Base-by-base conservation (phyloP, 2,329 filamentous ascomycete genomes). In the Fusarium sp. region DNA sequence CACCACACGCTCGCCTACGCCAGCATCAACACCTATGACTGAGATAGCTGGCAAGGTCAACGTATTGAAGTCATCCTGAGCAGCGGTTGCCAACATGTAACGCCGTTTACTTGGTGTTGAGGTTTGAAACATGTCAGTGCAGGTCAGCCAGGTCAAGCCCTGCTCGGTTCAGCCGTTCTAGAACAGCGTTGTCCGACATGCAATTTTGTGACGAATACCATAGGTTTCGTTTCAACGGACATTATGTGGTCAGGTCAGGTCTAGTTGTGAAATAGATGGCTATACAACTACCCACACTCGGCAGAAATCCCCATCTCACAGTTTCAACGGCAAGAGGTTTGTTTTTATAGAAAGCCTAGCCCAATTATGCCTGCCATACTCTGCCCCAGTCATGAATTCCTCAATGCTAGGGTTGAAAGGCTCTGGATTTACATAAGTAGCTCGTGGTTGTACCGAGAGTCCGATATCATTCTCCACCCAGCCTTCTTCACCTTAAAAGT, bases 161-260 rank as follows among this genome's bases (percentile, higher is more conserved):
- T 39, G 53, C 28, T 46, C 47, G 36, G 34, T 44, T 52, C 34
- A 36, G 14, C 52, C 45, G 34, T 43, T 58, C 52, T 57, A 64
- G 58, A 55, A 57, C 50, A 57, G 47, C 46, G 44, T 26, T 28
- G 22, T 26, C 46, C 47, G 34, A 31, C 26, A 57, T 53, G 34
- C 36, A 33, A 62, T 40, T 62, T 42, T 38, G 15, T 28, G 38
- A 55, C 42, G 17, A 49, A 53, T 44, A 52, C 34, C 40, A 38
- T 33, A 21, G 22, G 38, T 38, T 49, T 39, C 40, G 67, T 68
- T 70, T 60, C 67, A 61, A 67, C 46, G 38, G 54, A 33, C 58
- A 61, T 61, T 57, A 31, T 59, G 68, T 44, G n/a, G 61, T 67
- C 43, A 28, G 67, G 58, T 49, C 51, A 49, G 62, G 13, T 24